phyloP scores from a whole-genome alignment of 2,329 filamentous ascomycete genomes.

The Talaromyces verruculosus region DNA sequence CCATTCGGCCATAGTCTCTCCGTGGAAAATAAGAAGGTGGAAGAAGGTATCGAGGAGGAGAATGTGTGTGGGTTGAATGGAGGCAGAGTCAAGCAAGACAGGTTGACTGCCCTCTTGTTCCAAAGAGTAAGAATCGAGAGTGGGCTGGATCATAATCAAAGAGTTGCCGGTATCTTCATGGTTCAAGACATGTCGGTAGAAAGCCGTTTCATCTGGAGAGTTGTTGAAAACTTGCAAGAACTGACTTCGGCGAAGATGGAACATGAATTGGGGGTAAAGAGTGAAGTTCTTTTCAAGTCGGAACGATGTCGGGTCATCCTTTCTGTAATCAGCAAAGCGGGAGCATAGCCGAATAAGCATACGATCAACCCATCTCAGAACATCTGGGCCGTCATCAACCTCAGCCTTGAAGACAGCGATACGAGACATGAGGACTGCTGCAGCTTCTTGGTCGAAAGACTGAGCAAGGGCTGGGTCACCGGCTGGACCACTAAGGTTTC shows the following conservation, averaged over 20 bases:
- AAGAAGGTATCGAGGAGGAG: conserved; percentile 97
- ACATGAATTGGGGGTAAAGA: conserved; percentile 99
- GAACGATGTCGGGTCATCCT: conserved; percentile 97
- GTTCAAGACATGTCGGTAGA: conserved; percentile 94
- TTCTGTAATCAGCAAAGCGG: conserved; percentile 94
- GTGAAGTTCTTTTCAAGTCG: conserved; percentile 98
- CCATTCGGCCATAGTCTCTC: conserved; percentile 97
- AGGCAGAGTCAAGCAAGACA: conserved; percentile 93
- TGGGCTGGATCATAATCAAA: conserved; percentile 98
- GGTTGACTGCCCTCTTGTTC: conserved; percentile 91
- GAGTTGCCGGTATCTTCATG: conserved; percentile 97
- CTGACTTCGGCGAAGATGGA: conserved; percentile 93
- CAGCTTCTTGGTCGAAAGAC: conserved; percentile 97
- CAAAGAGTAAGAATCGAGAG: conserved; percentile 93
- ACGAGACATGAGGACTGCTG: conserved; percentile 96
- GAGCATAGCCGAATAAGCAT: conserved; percentile 98
- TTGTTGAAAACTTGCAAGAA: conserved; percentile 99
- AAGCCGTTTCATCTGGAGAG: conserved; percentile 97
- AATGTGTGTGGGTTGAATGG: conserved; percentile 91
- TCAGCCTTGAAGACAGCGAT: conserved; percentile 99
- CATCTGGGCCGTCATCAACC: conserved; percentile 97
- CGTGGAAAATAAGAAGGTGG: conserved; percentile 98
- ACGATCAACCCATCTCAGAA: conserved; percentile 94
- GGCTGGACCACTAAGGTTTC: conserved; percentile 87
- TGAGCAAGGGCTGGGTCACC: conserved; percentile 94